A percentile compares a stretch with the other conserved stretches of the same genome.
Conservation (phyloP, 257 asterid genomes). For the Plantago major region DNA sequence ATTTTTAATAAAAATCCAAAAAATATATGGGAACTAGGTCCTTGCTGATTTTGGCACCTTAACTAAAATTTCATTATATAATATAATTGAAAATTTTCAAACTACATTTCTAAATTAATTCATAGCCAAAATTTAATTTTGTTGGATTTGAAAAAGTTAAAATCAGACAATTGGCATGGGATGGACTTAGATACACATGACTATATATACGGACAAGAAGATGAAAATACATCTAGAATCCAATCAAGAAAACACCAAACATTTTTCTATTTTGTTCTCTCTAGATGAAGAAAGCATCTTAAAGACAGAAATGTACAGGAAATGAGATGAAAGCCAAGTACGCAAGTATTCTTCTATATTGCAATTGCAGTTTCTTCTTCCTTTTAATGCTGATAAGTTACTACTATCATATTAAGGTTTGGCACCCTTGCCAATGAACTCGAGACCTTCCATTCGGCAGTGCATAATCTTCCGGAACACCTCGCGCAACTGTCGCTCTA, state of each 20-base stretch:
- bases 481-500: constrained; percentile 67
- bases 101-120: no score
- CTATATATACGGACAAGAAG: no score
- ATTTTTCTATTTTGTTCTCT: neutral
- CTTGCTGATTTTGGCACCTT: no score
- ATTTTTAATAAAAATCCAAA: no score
- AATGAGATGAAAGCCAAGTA: constrained; percentile 17
- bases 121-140: no score
- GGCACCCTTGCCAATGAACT: constrained; percentile 47
- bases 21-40: no score
- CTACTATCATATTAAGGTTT: constrained; percentile 18
- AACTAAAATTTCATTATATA: no score
- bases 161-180: no score
- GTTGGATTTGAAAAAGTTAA: no score
- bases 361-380: constrained; percentile 8
- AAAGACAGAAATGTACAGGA: constrained; percentile 3
- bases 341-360: constrained; percentile 18
- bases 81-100: no score
- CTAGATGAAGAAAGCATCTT: no score
- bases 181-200: no score
- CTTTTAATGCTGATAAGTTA: constrained; percentile 11
- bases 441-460: constrained; percentile 74
- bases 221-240: neutral
- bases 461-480: constrained; percentile 64
- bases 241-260: neutral